A percentile compares a stretch with the other conserved stretches of the same genome.
Evolutionary conservation across 805 yeast genomes (phyloP).

Genomic region (Cyberlindnera xylosilytica): DNA sequence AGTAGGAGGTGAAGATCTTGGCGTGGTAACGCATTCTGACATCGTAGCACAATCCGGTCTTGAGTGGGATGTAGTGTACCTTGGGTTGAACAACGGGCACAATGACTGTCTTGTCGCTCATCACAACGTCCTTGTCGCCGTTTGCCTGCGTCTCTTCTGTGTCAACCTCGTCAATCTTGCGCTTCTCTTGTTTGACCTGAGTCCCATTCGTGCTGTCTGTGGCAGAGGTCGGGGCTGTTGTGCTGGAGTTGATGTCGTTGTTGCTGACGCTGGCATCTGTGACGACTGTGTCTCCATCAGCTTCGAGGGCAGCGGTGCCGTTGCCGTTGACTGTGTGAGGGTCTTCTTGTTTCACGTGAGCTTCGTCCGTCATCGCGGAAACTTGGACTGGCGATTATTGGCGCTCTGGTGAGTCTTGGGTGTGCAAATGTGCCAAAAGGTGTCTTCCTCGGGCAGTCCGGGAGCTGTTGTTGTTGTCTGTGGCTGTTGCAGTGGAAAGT

Average conservation of each 20-base stretch:
- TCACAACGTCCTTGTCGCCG: slow-evolving; percentile 7
- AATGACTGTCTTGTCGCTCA: slow-evolving; percentile 34
- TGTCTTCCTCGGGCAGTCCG: no score
- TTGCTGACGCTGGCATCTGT: slow-evolving; percentile 7
- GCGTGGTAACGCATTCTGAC: slow-evolving; percentile 98
- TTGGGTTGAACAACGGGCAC: slow-evolving; percentile 66
- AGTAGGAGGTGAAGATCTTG: slow-evolving; percentile 85
- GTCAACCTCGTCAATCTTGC: slow-evolving; percentile 24
- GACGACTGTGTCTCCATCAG: slow-evolving; percentile 12
- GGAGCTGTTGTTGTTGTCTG: no score
- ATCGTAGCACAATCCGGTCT: slow-evolving; percentile 94
- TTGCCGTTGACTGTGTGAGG: not conserved
- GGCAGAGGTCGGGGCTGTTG: not conserved
- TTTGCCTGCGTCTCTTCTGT: slow-evolving; percentile 10
- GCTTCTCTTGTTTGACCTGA: slow-evolving; percentile 16
- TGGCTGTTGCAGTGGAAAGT: no score
- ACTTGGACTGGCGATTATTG: no score
- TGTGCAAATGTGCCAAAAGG: no score
- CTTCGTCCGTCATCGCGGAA: slow-evolving; percentile 3
- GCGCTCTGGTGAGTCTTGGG: not conserved
- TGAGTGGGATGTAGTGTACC: slow-evolving; percentile 66
- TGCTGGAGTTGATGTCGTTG: slow-evolving; percentile 8
- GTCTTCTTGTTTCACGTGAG: not conserved
- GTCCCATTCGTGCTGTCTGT: not conserved
- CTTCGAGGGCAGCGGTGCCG: slow-evolving; percentile 3